phyloP scores from a whole-genome alignment of 2,329 filamentous ascomycete genomes.

The Periglandula ipomoeae region DNA sequence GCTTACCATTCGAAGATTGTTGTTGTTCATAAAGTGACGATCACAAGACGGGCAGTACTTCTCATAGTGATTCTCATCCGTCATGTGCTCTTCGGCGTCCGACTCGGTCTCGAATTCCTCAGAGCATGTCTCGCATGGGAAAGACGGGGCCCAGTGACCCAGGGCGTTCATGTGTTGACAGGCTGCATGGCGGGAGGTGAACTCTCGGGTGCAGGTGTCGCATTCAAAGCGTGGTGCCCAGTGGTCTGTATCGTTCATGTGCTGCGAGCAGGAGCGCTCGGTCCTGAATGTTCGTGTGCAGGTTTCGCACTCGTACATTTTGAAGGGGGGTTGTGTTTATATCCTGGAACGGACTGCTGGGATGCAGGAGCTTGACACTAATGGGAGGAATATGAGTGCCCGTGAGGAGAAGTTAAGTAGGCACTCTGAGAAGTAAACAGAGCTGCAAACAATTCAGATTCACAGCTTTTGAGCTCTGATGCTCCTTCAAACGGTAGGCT shows the following conservation, averaged over 20 bases:
- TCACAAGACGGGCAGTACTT: conserved; percentile 28
- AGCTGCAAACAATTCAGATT: too few relatives aligned
- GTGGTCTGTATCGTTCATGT: conserved; percentile 16
- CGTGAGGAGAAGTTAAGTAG: too few relatives aligned
- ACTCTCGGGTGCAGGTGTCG: conserved; percentile 17
- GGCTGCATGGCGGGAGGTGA: conserved; percentile 13
- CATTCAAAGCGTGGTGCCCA: conserved; percentile 18
- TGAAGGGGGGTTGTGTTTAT: too few relatives aligned
- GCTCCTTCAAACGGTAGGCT: too few relatives aligned
- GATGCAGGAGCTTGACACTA: too few relatives aligned
- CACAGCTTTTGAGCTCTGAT: too few relatives aligned
- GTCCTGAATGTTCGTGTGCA: neutral
- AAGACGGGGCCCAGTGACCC: conserved; percentile 17
- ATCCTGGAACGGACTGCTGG: too few relatives aligned
- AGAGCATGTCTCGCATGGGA: conserved; percentile 15
- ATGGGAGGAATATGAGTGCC: too few relatives aligned
- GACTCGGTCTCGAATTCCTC: conserved; percentile 16
- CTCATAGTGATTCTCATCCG: conserved; percentile 18
- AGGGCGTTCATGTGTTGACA: conserved; percentile 20
- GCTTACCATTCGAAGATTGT: conserved; percentile 23
- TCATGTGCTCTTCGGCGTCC: conserved; percentile 8
- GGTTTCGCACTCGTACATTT: conserved; percentile 2
- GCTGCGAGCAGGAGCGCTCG: neutral
- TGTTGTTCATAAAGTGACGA: conserved; percentile 20
- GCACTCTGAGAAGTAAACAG: too few relatives aligned